Evolutionary conservation across 2,329 filamentous ascomycete genomes (phyloP), one percentile per base, ranked within the genome.

Genomic region (Trichoderma guizhouense): DNA sequence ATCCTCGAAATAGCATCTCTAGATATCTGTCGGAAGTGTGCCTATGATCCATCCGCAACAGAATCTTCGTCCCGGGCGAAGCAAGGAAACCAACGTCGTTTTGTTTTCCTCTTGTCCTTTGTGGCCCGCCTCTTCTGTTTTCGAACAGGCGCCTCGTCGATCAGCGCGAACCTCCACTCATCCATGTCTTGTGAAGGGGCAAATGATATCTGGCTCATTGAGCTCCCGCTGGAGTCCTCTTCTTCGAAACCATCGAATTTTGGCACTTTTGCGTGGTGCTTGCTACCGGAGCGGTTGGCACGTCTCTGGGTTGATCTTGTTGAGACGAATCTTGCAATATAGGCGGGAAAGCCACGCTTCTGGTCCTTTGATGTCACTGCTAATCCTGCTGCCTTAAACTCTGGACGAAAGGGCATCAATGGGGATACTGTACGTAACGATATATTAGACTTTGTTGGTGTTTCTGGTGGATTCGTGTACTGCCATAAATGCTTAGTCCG

Each of bases 321-420:
- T 21, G 69, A 73, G 7, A 72, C 71, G 34, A 74, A 65, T 65
- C 72, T 72, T 53, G 73, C 57, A 32, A 73, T 74, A 66, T 77
- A 73, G 47, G 66, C 47, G 71, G 76, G 57, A 57, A 76, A 66
- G 53, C 75, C 24, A 72, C 81, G 77, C 83, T 84, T 74, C 84
- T 87, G 72, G 74, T 81, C 73, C 60, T 79, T 79, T 43, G 88
- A 88, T 12, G 88, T 89, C 1, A 90, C 84, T 2, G 87, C 87
- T 64, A 90, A 81, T 1, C 87, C 87, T 69, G 86, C 87, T 71
- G 83, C 83, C 71, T 80, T 81, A 73, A 90, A 89, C 72, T 90
- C 83, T 5, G 83, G 80, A 61, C 83, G 84, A 75, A 86, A 90
- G 2, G 87, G 87, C 30, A 88, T 76, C 3, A 90, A 79, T 34